These are phyloP conservation scores for Nothophytophthora sp. DNA, from an alignment of 352 stramenopile genomes.

Conservation along the genomic window DNA sequence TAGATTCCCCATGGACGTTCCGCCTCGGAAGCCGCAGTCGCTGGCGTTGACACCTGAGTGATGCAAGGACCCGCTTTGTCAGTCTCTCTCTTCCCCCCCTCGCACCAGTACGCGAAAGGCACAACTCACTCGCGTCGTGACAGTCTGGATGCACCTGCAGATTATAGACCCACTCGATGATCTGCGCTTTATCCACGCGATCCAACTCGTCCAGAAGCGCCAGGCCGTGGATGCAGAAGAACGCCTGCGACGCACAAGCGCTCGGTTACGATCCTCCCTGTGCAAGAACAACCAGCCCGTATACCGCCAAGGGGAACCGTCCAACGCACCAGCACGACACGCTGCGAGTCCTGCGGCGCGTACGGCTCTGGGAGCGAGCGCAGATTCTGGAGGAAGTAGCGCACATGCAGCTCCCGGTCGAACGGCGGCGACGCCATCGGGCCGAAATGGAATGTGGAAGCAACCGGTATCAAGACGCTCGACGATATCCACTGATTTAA, in stretches of 20 bases:
- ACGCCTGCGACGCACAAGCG: slow-evolving; percentile 39
- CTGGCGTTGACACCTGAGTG: slow-evolving; percentile 53
- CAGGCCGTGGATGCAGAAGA: slow-evolving; percentile 87
- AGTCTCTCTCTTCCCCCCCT: not conserved
- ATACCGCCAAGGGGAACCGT: no score
- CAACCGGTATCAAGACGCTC: not conserved
- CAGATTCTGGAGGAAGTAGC: slow-evolving; percentile 86
- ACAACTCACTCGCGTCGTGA: slow-evolving; percentile 45
- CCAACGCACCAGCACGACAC: slow-evolving; percentile 67
- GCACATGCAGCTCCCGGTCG: slow-evolving; percentile 71
- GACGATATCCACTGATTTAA: not conserved
- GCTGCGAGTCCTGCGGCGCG: slow-evolving; percentile 78
- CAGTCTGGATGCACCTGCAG: slow-evolving; percentile 78
- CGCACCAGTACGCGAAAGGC: no score
- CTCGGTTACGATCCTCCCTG: not conserved
- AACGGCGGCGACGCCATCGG: slow-evolving; percentile 30
- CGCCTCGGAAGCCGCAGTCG: slow-evolving; percentile 78
- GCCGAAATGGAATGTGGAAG: not conserved
- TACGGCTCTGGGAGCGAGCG: slow-evolving; percentile 69
- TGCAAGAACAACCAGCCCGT: no score
- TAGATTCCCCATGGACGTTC: slow-evolving; percentile 61
- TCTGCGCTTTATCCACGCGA: slow-evolving; percentile 59
- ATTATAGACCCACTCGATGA: slow-evolving; percentile 89
- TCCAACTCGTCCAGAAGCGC: slow-evolving; percentile 79
- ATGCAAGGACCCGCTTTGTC: not conserved